phyloP scores from a whole-genome alignment of 768 basidiomycete genomes.

The Phaeolepiota aurea region DNA sequence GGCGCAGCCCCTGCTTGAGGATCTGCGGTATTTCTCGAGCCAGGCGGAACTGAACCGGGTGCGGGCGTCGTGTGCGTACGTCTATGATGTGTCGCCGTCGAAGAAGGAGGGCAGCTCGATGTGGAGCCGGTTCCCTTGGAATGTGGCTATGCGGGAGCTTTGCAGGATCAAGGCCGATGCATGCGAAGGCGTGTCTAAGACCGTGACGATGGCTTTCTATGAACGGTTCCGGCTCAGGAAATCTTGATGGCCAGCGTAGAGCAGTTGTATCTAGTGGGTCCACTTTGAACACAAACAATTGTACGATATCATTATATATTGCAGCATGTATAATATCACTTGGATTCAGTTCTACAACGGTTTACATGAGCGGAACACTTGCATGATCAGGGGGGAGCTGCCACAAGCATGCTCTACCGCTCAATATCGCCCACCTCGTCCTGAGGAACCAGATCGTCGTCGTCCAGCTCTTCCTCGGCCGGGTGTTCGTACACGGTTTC shows the following conservation, averaged over 20 bases:
- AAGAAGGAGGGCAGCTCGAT: conserved; percentile 1
- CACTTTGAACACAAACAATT: too few relatives aligned
- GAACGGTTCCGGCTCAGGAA: conserved; percentile 17
- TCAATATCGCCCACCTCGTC: too few relatives aligned
- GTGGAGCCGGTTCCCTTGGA: conserved; percentile 42
- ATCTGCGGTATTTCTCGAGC: conserved; percentile 19
- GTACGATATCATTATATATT: too few relatives aligned
- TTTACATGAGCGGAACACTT: too few relatives aligned
- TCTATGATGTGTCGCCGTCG: conserved; percentile 19
- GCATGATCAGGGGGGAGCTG: too few relatives aligned
- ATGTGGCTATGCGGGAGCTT: conserved; percentile 40
- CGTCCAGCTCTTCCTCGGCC: too few relatives aligned
- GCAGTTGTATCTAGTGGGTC: too few relatives aligned
- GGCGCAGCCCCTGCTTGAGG: conserved; percentile 16
- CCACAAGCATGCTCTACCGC: too few relatives aligned
- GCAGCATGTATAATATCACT: too few relatives aligned
- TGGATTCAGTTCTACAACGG: too few relatives aligned
- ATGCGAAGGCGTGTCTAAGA: conserved; percentile 25
- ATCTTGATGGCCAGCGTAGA: background rate
- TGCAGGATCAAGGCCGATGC: conserved; percentile 42
- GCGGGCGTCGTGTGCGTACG: conserved; percentile 45
- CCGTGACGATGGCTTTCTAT: conserved; percentile 32
- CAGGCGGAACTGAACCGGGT: conserved; percentile 22
- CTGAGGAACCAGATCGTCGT: too few relatives aligned
- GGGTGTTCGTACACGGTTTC: too few relatives aligned